Evolutionary conservation across 2,329 filamentous ascomycete species (phyloP).

Genomic region (Elsinoe batatas): DNA sequence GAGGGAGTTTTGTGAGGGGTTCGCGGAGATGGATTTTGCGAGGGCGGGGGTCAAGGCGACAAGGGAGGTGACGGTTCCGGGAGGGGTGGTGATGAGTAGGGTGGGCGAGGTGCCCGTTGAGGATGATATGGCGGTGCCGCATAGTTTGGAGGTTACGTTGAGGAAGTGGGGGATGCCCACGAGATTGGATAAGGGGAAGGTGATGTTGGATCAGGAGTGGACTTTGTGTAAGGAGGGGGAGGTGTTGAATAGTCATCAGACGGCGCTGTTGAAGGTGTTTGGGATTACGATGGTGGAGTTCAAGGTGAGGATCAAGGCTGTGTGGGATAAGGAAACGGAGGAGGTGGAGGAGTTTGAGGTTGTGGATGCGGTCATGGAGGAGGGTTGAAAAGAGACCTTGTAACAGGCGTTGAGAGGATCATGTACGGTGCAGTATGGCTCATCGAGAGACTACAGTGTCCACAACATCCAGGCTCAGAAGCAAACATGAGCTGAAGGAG

Average conservation of each 20-base stretch:
- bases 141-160: conserved; percentile 83
- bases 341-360: conserved; percentile 27
- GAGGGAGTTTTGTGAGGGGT: conserved; percentile 59
- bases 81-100: conserved; percentile 67
- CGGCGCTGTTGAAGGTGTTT: conserved; percentile 87
- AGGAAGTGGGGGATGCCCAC: conserved; percentile 84
- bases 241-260: conserved; percentile 80
- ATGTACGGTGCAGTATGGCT: too few species aligned
- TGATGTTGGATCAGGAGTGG: conserved; percentile 65
- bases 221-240: conserved; percentile 78
- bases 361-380: conserved; percentile 22
- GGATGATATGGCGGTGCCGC: conserved; percentile 76
- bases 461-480: neutral
- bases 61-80: conserved; percentile 68
- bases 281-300: conserved; percentile 87
- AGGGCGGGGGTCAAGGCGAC: conserved; percentile 70
- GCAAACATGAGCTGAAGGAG: conserved; percentile 9
- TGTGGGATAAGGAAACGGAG: conserved; percentile 28
- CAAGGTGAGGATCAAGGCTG: conserved; percentile 64
- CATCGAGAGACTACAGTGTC: neutral
- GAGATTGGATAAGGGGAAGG: conserved; percentile 76
- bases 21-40: conserved; percentile 76
- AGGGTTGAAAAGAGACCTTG: conserved; percentile 16
- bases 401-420: neutral
- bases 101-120: conserved; percentile 71